Evolutionary conservation across 371 early-diverging fungal genomes (phyloP).

Genomic region (Capillidium rhysosporum): DNA sequence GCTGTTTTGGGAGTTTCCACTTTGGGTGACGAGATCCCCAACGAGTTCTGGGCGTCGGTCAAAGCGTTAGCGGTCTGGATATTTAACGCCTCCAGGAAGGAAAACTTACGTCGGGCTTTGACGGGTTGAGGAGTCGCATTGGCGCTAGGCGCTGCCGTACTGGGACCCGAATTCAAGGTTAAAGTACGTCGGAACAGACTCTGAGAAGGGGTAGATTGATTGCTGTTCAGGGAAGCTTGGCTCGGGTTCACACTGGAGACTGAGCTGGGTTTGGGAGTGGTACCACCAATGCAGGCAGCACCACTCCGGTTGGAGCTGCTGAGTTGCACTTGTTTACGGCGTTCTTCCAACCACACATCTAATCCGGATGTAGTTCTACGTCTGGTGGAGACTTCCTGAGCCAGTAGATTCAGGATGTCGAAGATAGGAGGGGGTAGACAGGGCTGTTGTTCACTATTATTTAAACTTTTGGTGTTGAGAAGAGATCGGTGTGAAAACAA

Average conservation of each 20-base stretch:
- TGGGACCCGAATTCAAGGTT: neutral
- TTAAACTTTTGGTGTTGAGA: neutral
- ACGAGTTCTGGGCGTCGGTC: neutral
- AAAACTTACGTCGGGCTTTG: neutral
- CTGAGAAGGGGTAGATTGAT: neutral
- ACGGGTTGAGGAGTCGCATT: neutral
- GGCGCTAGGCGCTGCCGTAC: neutral
- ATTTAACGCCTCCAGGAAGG: neutral
- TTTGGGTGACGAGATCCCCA: neutral
- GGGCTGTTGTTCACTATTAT: neutral
- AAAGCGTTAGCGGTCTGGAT: no score
- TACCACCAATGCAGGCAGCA: neutral
- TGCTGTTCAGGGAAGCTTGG: neutral
- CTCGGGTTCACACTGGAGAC: neutral
- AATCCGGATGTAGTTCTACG: neutral
- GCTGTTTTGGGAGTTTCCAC: neutral
- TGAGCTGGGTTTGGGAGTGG: neutral
- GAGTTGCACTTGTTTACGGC: neutral
- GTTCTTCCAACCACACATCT: constrained; percentile 1
- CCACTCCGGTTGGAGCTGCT: neutral
- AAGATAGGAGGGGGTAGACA: neutral
- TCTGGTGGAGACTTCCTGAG: constrained; percentile 15
- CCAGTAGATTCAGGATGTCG: constrained; percentile 9
- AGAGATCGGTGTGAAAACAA: neutral
- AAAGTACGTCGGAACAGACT: neutral